phyloP scores from a whole-genome alignment of 2,329 filamentous ascomycete genomes.

The Falciphora oryzae region DNA sequence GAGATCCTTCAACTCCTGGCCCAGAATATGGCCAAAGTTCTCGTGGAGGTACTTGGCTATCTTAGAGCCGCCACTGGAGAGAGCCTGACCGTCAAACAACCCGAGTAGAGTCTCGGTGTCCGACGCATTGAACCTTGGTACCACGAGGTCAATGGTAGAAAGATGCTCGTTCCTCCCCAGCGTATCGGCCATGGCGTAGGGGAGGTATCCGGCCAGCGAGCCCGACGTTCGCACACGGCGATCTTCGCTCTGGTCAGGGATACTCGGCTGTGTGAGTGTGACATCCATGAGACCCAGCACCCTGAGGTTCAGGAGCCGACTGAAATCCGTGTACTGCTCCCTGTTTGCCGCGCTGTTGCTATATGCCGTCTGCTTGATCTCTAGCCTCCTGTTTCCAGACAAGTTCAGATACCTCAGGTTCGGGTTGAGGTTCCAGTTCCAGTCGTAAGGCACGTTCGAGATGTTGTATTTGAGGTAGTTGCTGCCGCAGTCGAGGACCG shows the following conservation, averaged over 20 bases:
- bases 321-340: conserved; percentile 83
- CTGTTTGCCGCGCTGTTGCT: conserved; percentile 48
- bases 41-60: conserved; percentile 96
- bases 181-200: conserved; percentile 97
- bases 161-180: conserved; percentile 89
- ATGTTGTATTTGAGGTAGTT: conserved; percentile 98
- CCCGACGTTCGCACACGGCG: conserved; percentile 93
- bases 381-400: conserved; percentile 91
- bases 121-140: conserved; percentile 83
- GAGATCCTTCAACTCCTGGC: conserved; percentile 50
- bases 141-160: conserved; percentile 91
- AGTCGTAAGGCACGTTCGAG: conserved; percentile 97
- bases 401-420: conserved; percentile 93
- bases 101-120: conserved; percentile 87
- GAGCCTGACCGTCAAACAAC: conserved; percentile 92
- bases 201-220: conserved; percentile 82
- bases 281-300: conserved; percentile 97
- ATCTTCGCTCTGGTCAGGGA: conserved; percentile 93
- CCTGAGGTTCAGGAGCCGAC: conserved; percentile 72
- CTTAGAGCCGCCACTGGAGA: conserved; percentile 85
- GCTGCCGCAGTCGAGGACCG: conserved; percentile 89
- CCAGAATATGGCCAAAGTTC: conserved; percentile 83
- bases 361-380: conserved; percentile 69
- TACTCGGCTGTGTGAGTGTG: conserved; percentile 84
- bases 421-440: conserved; percentile 99